Evolutionary conservation across 2,329 filamentous ascomycete species (phyloP), one percentile per base, ranked within the genome.

Genomic region (Verticillium dahliae): DNA sequence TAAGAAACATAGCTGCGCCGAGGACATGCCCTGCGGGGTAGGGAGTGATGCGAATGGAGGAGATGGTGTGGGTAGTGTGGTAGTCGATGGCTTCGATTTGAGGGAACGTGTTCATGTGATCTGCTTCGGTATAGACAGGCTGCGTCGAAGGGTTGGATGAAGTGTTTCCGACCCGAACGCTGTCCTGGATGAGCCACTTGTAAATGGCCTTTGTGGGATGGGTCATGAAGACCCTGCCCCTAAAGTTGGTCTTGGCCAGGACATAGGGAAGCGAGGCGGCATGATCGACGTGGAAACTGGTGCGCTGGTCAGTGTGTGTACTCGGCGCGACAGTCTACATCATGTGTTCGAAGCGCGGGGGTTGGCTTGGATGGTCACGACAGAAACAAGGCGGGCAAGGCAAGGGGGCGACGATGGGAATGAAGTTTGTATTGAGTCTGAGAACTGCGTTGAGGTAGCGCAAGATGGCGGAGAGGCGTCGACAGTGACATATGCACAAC

Each of bases 151-250:
- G 78, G 66, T 85, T 85, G 10, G 85, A 86, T 1, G 85, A 86
- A 4, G 84, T 87, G 70, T 87, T 90, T 72, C 89, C 90, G 35
- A 99, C 93, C 62, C 95, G 89, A 55, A 99, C 91, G 67, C 92
- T 96, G 76, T 99, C 95, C 75, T 97, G 92, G 65, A 98, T 97
- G 59, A 98, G 86, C 94, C 95, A 98, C 78, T 98, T 98, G 84
- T 99, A 99, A 73, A 99, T 99, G 69, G 95, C 95, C 76, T 99
- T 98, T 56, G 95, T 99, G 1, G 95, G 92, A 80, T 99, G 95
- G 59, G 95, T 99, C 94, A 98, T 99, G 80, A 97, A 98, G 64
- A 98, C 94, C 27, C 93, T 88, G 57, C 95, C 95, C 67, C 90
- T 90, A 80, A 99, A 99, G 75, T 97, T 97, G 41, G 95, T 98